Base-by-base conservation (phyloP, 371 early-diverging fungal species). In the Mucor racemosus region DNA sequence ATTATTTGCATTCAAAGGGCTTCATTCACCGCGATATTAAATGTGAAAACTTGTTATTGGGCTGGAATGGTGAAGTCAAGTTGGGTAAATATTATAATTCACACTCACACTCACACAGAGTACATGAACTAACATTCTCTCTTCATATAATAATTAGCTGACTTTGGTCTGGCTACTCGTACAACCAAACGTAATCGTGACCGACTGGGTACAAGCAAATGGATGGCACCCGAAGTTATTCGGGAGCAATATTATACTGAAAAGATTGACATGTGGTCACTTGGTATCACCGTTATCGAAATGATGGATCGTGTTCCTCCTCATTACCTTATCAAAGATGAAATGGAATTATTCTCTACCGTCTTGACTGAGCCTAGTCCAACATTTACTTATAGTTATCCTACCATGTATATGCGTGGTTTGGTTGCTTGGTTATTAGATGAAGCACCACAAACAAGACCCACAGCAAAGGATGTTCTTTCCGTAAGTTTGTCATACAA, bases 11-110 rank as follows among this genome's bases (percentile, higher is more conserved):
- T 74, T 75, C 78, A 21, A 96, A 96, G 70, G 88, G 95, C 59
- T 96, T 99, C 26, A 99, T 99, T 71, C 99, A 99, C 75, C 85
- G 99, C 36, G 95, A 94, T 66, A 90, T 97, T 64, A 97, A 97
- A 79, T 95, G 95, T 61, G 99, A 99, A 76, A 99, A 99, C 73
- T 76, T 99, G 60, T 81, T 99, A 54, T 79, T 99, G 40, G 98
- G 96, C 44, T 81, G 89, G 66, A 89, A 98, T 64, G 97, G 96
- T 53, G 94, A 96, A 76, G 86, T 99, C 50, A 99, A 99, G 78
- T 92, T 99, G 64, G 95, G 95, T 61, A 99, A 95, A 60, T 31
- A 6, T 58, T 9, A 26, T 26, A 26, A 3, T 3, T 26, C 26
- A 26, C 26, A 58, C 5, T 31, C 19, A 42, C 13, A 95, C 35